Percentiles rank a stretch among this genome's conserved stretches.
Evolutionary conservation across 805 yeast genomes (phyloP).

Genomic region (Alloascoidea hylecoeti): DNA sequence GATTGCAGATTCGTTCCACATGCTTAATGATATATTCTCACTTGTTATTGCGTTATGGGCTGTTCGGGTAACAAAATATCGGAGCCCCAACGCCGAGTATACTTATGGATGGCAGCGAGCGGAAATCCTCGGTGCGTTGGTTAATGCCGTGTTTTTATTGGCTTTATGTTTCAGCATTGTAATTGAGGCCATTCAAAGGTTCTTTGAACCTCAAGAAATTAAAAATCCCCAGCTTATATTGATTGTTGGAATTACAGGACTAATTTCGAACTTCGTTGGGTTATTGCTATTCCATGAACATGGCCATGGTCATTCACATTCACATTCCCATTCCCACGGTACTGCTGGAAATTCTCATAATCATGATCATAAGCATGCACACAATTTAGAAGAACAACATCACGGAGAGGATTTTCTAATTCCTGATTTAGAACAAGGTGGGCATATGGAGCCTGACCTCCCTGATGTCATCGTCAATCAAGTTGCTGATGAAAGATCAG

Average conservation of each 20-base stretch:
- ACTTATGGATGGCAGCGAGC: constrained; percentile 88
- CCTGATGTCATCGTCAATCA: constrained; percentile 33
- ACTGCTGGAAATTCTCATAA: constrained; percentile 5
- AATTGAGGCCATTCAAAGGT: constrained; percentile 68
- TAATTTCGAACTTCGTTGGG: constrained; percentile 56
- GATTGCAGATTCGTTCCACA: constrained; percentile 77
- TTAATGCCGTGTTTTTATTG: constrained; percentile 66
- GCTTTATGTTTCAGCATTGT: constrained; percentile 72
- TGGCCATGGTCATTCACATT: constrained; percentile 24
- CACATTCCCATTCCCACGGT: constrained; percentile 16
- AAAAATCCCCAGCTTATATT: constrained; percentile 54
- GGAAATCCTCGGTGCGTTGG: constrained; percentile 70
- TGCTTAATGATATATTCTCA: constrained; percentile 73
- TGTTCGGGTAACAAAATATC: constrained; percentile 58
- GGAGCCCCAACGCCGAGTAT: constrained; percentile 60
- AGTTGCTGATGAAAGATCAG: constrained; percentile 19
- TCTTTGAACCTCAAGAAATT: constrained; percentile 51
- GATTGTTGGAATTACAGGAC: constrained; percentile 57
- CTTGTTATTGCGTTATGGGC: constrained; percentile 76
- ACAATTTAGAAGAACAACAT: background rate
- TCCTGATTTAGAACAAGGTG: background rate
- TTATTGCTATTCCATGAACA: constrained; percentile 66
- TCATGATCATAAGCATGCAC: background rate
- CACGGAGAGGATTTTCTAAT: background rate
- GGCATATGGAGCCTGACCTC: constrained; percentile 20